These are phyloP conservation scores for Wickerhamiella brachini DNA, from an alignment of 805 yeast genomes.

Conservation along the genomic window DNA sequence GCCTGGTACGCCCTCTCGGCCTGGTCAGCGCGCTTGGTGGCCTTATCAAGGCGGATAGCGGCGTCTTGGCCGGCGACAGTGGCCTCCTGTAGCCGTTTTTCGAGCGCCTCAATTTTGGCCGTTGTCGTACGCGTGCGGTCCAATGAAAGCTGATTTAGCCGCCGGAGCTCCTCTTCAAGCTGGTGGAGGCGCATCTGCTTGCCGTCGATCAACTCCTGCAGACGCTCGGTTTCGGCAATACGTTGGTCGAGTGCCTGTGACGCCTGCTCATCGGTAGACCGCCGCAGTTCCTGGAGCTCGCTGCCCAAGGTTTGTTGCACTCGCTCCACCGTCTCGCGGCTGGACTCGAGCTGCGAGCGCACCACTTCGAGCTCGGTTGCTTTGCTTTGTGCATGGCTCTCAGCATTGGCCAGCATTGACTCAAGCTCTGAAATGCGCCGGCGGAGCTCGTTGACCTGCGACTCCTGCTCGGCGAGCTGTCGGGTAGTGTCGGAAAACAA, in stretches of 20 bases:
- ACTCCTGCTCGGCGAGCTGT: neutral
- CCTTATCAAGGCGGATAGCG: neutral
- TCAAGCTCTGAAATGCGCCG: neutral
- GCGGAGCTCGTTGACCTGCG: neutral
- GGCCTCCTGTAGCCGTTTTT: neutral
- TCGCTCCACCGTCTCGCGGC: neutral
- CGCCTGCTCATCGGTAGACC: neutral
- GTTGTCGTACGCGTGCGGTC: neutral
- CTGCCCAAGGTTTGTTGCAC: neutral
- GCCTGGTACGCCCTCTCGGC: neutral
- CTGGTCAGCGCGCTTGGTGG: neutral
- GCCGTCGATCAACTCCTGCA: neutral
- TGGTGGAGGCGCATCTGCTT: neutral
- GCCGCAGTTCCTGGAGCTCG: neutral
- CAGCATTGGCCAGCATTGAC: neutral
- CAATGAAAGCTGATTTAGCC: neutral
- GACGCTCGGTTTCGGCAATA: neutral
- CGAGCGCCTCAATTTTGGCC: neutral
- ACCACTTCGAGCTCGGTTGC: neutral
- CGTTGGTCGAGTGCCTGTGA: neutral
- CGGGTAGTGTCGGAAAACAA: neutral
- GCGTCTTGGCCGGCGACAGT: neutral
- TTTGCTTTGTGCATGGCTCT: slow-evolving; percentile 2
- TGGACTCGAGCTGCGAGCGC: neutral
- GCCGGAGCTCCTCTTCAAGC: neutral